Evolutionary conservation across 768 basidiomycete species (phyloP), one percentile per base, ranked within the genome.

Genomic region (Lanmaoa rubissima): DNA sequence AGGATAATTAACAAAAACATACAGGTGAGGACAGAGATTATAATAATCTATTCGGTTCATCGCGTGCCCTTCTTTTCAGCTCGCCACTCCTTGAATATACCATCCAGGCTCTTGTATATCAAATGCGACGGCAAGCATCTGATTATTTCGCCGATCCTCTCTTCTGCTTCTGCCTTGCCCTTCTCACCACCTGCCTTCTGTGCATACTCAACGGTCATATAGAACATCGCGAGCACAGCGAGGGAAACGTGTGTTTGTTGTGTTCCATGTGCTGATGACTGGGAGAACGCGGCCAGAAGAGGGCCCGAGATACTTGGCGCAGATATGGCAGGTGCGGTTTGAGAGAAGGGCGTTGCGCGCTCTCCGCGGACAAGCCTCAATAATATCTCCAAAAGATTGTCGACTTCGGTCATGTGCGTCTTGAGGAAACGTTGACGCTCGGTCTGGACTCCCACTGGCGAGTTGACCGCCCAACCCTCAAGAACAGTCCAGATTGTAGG

Each of bases 231-330:
- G 49, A 98, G 78, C 12, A 98, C 90, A 10, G 95, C 94, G 34
- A 98, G 82, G 10, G 92, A 92, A 24, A 96, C 90, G 62, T 95
- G 94, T 1, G 94, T 98, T 75, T 99, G 96, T 65, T 95, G 92
- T 40, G 84, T 79, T 19, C 86, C 87, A 65, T 94, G 92, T 13
- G 90, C 83, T 4, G 92, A 90, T 41, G 85, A 84, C n/a, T 82
- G 84, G 6, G 83, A 76, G 48, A 92, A 76, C 36, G 89, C 90
- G 44, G 85, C 76, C 12, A 89, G 75, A 48, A 90, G 79, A 14
- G 88, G 87, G 4, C 90, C 90, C 48, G 85, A 82, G 39, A 88
- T 74, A 59, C 70, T 76, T 69, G 87, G 85, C 2, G 82, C 79
- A 38, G 86, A 83, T 48, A 88, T 80, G 10, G 82, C 75, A 2